Conservation (phyloP, 2,329 filamentous ascomycete species). For the Aspergillus intermedius region DNA sequence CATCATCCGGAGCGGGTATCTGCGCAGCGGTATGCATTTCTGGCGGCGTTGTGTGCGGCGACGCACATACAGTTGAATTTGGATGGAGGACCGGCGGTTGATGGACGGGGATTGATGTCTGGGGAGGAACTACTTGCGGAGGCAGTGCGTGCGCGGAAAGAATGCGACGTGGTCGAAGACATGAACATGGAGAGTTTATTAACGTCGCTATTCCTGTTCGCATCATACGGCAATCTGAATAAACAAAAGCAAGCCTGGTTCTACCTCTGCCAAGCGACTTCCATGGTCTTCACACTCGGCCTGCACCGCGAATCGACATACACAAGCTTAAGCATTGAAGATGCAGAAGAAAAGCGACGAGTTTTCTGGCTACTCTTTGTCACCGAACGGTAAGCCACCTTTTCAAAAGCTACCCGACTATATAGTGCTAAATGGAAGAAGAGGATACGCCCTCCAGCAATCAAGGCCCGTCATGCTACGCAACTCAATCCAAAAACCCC, state of each 20-base stretch:
- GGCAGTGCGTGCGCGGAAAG: conserved; percentile 40
- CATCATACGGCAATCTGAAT: conserved; percentile 63
- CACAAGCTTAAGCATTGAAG: conserved; percentile 39
- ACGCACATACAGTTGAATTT: conserved; percentile 41
- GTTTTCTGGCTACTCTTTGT: conserved; percentile 69
- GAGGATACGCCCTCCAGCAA: conserved; percentile 65
- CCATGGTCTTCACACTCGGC: conserved; percentile 47
- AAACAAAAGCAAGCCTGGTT: conserved; percentile 73
- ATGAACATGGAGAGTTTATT: conserved; percentile 42
- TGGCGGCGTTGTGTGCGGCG: conserved; percentile 37
- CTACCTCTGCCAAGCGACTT: conserved; percentile 69
- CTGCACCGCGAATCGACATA: conserved; percentile 48
- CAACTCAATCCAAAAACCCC: conserved; percentile 58
- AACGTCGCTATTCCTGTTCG: conserved; percentile 75
- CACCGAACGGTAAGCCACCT: conserved; percentile 55
- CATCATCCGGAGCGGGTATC: conserved; percentile 49
- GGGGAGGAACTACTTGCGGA: conserved; percentile 64
- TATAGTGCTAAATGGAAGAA: conserved; percentile 18
- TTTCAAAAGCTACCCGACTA: background rate
- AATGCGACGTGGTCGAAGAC: conserved; percentile 35
- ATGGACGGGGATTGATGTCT: conserved; percentile 53
- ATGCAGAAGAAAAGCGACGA: conserved; percentile 58
- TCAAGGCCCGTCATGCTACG: conserved; percentile 64
- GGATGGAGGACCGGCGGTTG: conserved; percentile 37
- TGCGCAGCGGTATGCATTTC: conserved; percentile 34